Base-by-base conservation (phyloP, 169 alveolate genomes). In the Babesia bigemina region DNA sequence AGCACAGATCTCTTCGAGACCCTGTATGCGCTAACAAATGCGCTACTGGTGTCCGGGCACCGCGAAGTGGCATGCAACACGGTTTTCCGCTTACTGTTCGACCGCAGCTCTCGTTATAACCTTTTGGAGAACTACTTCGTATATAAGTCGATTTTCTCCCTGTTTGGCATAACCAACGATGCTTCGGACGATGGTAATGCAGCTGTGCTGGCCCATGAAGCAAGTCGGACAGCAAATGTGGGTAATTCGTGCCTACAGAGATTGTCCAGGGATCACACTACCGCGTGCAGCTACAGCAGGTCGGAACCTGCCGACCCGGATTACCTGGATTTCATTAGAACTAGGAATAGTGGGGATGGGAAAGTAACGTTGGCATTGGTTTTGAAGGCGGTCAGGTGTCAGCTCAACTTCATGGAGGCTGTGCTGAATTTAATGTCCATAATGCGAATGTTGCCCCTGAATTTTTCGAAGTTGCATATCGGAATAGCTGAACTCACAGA, bases 91-190 rank as follows among this genome's bases (percentile, higher is more conserved):
- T 42, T 81, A 26, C 55, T 74, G 4, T 81, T 22, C 73, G 63
- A 52, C 44, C 39, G 61, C 14, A 65, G 14, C 33, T 24, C 52
- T 36, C 29, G 62, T n/a, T 81, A 72, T 42, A 81, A 71, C 63
- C 28, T 81, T 0, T 24, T 81, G 73, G 75, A 61, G 22, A 42
- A 81, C 63, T 72, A 63, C 53, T 81, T 81, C 73, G 44, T 81
- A 7, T 69, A 58, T 24, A 71, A 63, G 53, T 73, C 88, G 8
- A 72, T 67, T 19, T 55, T 52, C 26, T 21, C 45, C 14, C 28
- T 65, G 14, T n/a, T 62, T 12, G 71, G 39, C 11, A 36, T 67
- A 6, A 55, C 28, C 21, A 29, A 29, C 58, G 55, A 28, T 8
- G 76, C 22, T 3, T 9, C 8, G 10, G 42, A 52, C 29, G 29